Conservation (phyloP, 768 basidiomycete genomes). For the Hygrophorus russula region DNA sequence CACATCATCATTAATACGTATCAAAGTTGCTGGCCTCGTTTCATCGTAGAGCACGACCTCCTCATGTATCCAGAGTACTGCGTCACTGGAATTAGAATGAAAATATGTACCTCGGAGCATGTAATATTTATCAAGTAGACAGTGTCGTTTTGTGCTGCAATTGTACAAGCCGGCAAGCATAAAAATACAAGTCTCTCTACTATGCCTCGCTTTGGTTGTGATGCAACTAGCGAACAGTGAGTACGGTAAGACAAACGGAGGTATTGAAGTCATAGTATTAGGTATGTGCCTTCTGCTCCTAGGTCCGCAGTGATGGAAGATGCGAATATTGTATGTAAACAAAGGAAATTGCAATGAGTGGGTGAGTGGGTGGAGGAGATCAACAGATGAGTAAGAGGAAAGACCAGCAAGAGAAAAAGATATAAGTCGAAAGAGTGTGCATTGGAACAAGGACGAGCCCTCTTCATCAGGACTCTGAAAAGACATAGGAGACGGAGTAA, state of each 20-base stretch:
- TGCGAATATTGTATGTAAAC: constrained; percentile 8
- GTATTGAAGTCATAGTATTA: constrained; percentile 9
- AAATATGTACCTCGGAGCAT: too few relatives aligned
- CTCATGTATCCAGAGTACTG: too few relatives aligned
- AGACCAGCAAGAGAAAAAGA: constrained; percentile 6
- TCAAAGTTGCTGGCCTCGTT: neutral
- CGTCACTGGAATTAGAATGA: too few relatives aligned
- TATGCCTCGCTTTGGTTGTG: constrained; percentile 36
- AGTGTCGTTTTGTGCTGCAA: neutral
- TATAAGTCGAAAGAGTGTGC: constrained; percentile 8
- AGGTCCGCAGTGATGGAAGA: constrained; percentile 19
- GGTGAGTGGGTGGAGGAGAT: constrained; percentile 11
- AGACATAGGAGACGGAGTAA: constrained; percentile 63
- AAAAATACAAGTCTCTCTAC: constrained; percentile 49
- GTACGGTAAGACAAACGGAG: constrained; percentile 23
- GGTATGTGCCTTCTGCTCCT: neutral
- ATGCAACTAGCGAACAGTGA: constrained; percentile 33
- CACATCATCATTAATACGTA: constrained; percentile 43
- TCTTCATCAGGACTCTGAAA: constrained; percentile 38
- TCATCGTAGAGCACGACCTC: too few relatives aligned
- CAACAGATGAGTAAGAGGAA: constrained; percentile 14
- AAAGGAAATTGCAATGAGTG: constrained; percentile 12
- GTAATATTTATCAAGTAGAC: neutral
- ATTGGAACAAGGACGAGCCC: constrained; percentile 17
- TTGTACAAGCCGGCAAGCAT: constrained; percentile 23